Conservation (phyloP, 805 yeast species). For the Yarrowia alimentaria region DNA sequence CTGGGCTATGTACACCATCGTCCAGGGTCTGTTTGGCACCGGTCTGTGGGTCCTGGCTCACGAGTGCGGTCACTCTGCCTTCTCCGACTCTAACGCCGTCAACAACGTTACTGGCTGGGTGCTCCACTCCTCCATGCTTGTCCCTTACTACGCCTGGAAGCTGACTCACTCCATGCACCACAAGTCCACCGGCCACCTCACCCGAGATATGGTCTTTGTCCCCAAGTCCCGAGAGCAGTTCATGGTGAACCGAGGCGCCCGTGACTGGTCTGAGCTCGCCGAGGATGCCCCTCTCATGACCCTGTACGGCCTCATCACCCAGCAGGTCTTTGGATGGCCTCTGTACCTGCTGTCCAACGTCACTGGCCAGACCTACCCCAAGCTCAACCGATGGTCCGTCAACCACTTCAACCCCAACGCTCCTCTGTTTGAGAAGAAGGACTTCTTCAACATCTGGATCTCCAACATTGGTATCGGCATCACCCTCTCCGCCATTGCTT, state of each 20-base stretch:
- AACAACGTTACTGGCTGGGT: conserved; percentile 84
- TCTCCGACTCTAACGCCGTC: conserved; percentile 66
- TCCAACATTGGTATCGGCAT: conserved; percentile 69
- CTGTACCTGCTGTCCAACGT: conserved; percentile 65
- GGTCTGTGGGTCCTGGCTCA: conserved; percentile 87
- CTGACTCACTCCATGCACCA: conserved; percentile 83
- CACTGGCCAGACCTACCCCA: conserved; percentile 67
- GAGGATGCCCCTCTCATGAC: conserved; percentile 76
- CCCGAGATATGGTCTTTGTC: conserved; percentile 81
- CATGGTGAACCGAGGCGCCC: conserved; percentile 41
- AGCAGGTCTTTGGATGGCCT: conserved; percentile 79
- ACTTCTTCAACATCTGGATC: conserved; percentile 67
- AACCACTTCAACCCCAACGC: conserved; percentile 74
- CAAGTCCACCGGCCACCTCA: conserved; percentile 81
- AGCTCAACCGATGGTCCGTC: conserved; percentile 48
- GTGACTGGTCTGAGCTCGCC: conserved; percentile 49
- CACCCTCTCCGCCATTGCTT: conserved; percentile 53
- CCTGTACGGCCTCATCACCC: conserved; percentile 53
- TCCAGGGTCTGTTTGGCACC: conserved; percentile 66
- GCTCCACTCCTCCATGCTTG: conserved; percentile 72
- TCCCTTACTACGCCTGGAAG: conserved; percentile 88
- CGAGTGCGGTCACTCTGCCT: conserved; percentile 90
- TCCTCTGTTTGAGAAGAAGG: conserved; percentile 70
- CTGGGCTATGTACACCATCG: conserved; percentile 57
- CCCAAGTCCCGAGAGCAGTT: conserved; percentile 66